phyloP scores from a whole-genome alignment of 148 eudicot genomes.

The Camellia sinensis region DNA sequence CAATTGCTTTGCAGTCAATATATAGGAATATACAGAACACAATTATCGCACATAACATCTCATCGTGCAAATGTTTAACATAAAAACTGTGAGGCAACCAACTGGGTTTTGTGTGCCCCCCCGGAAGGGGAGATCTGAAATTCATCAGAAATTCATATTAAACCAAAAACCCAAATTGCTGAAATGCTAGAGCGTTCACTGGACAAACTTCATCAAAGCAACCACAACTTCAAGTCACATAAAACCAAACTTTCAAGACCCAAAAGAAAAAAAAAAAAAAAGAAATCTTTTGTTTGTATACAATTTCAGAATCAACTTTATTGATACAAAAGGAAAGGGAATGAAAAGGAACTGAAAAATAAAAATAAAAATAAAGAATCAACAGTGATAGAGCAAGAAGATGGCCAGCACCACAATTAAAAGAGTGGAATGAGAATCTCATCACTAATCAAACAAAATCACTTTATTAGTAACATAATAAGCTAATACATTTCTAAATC shows the following conservation, averaged over 20 bases:
- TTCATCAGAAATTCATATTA: constrained; percentile 11
- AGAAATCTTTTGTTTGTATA: neutral
- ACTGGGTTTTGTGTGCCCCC: neutral
- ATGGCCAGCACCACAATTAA: neutral
- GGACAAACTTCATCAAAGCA: neutral
- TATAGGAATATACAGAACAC: neutral
- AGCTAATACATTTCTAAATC: neutral
- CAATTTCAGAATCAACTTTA: neutral
- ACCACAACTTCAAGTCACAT: neutral
- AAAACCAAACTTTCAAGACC: neutral
- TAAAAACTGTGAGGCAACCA: neutral
- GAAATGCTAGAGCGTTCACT: neutral
- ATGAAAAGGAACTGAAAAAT: neutral
- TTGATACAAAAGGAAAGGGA: neutral
- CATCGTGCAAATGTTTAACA: too few species aligned
- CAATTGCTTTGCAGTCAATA: neutral
- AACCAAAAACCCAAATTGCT: neutral
- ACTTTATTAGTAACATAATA: neutral
- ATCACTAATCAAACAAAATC: neutral
- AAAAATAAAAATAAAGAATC: neutral
- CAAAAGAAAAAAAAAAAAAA: neutral
- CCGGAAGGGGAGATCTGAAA: neutral
- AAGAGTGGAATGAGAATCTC: neutral
- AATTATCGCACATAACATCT: too few species aligned
- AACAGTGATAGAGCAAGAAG: neutral